phyloP scores from a whole-genome alignment of 2,329 filamentous ascomycete species.

The Fusarium torulosum region DNA sequence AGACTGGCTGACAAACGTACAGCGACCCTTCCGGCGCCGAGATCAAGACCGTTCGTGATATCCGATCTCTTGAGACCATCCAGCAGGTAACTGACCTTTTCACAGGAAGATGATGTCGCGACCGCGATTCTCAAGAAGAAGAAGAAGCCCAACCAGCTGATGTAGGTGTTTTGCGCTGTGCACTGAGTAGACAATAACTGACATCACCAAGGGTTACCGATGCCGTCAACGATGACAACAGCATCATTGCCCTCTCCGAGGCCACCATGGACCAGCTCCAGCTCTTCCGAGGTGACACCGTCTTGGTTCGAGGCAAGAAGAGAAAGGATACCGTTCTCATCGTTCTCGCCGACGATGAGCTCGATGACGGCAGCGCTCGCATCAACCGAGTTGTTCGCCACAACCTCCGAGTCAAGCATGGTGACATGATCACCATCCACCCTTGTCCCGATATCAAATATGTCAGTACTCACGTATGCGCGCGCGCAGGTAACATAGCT shows the following conservation, averaged over 20 bases:
- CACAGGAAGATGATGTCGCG: conserved; percentile 86
- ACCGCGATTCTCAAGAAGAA: conserved; percentile 99
- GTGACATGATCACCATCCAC: conserved; percentile 97
- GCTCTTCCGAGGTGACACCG: conserved; percentile 98
- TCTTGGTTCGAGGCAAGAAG: conserved; percentile 99
- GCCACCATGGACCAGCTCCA: conserved; percentile 99
- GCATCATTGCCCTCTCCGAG: conserved; percentile 97
- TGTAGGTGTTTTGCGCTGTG: conserved; percentile 70
- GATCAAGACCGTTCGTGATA: conserved; percentile 78
- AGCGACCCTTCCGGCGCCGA: conserved; percentile 93
- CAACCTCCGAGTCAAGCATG: conserved; percentile 98
- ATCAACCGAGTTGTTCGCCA: conserved; percentile 99
- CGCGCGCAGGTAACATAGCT: not conserved
- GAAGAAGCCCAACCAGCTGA: conserved; percentile 99
- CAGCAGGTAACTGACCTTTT: conserved; percentile 52
- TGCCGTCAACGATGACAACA: conserved; percentile 99
- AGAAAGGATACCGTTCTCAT: conserved; percentile 98
- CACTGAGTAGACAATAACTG: conserved; percentile 35
- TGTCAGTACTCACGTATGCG: conserved; percentile 67
- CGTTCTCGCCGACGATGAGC: conserved; percentile 95
- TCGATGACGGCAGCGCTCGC: conserved; percentile 95
- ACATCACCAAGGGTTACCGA: conserved; percentile 84
- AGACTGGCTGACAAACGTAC: conserved; percentile 54
- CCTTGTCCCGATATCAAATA: conserved; percentile 99
- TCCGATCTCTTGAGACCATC: conserved; percentile 30